Evolutionary conservation across 352 stramenopile genomes (phyloP).

Genomic region (Phytophthora ramorum): DNA sequence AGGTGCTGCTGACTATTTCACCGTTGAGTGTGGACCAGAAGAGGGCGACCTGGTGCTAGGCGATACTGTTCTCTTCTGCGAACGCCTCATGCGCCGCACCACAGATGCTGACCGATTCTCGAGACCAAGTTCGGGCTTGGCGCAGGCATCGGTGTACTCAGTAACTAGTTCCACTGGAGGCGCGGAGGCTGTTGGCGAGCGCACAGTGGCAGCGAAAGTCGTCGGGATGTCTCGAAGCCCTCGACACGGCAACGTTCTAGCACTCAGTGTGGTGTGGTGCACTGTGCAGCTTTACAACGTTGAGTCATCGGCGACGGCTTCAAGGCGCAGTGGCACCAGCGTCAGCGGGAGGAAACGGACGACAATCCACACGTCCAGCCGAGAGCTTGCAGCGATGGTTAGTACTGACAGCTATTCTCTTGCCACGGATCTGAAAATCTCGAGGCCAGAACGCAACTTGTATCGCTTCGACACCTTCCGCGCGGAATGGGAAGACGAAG

Average conservation of each 20-base stretch:
- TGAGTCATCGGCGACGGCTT: conserved; percentile 21
- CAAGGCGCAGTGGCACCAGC: conserved; percentile 29
- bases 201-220: conserved; percentile 78
- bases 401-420: conserved; percentile 42
- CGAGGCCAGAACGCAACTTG: conserved; percentile 62
- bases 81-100: conserved; percentile 79
- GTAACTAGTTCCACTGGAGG: conserved; percentile 40
- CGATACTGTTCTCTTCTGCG: conserved; percentile 93
- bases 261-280: conserved; percentile 77
- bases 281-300: conserved; percentile 83
- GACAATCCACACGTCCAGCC: conserved; percentile 28
- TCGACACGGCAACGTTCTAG: conserved; percentile 60
- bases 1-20: conserved; percentile 71
- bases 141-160: conserved; percentile 59
- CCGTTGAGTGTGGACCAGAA: conserved; percentile 67
- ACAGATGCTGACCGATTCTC: conserved; percentile 37
- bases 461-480: conserved; percentile 85
- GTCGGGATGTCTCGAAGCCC: conserved; percentile 50
- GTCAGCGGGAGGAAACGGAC: conserved; percentile 34
- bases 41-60: conserved; percentile 86
- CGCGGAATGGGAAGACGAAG: conserved; percentile 75
- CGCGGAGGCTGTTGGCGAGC: conserved; percentile 62
- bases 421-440: conserved; percentile 68
- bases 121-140: conserved; percentile 21
- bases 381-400: conserved; percentile 37